These are phyloP conservation scores for Cordyceps tenuipes DNA, from an alignment of 2,329 filamentous ascomycete genomes.

Conservation along the genomic window DNA sequence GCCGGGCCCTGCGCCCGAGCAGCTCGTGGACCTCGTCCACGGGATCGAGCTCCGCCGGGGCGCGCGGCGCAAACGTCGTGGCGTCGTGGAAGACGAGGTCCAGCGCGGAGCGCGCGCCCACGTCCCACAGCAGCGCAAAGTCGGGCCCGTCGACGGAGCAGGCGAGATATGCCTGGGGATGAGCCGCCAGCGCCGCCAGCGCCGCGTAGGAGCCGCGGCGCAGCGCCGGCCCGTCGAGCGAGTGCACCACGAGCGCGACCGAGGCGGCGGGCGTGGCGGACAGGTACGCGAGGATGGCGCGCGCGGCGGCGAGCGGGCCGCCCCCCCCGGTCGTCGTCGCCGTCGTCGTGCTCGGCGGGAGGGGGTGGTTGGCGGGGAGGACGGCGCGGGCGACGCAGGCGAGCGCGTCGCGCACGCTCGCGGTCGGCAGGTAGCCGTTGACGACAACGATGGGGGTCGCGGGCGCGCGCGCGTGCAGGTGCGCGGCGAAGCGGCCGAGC, in stretches of 20 bases:
- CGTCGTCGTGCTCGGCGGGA: too few species aligned
- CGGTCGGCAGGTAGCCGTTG: too few species aligned
- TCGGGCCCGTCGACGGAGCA: slow-evolving; percentile 83
- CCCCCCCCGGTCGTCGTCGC: too few species aligned
- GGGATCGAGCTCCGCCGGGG: slow-evolving; percentile 59
- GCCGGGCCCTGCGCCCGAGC: slow-evolving; percentile 69
- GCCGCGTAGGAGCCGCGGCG: slow-evolving; percentile 43
- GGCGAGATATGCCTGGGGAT: slow-evolving; percentile 62
- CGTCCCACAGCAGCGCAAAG: slow-evolving; percentile 85
- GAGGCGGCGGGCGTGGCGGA: slow-evolving; percentile 48
- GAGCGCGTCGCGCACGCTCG: too few species aligned
- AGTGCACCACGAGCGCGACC: slow-evolving; percentile 72
- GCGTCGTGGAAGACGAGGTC: slow-evolving; percentile 89
- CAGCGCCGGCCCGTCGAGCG: slow-evolving; percentile 79
- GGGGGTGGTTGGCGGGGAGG: too few species aligned
- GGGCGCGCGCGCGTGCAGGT: too few species aligned
- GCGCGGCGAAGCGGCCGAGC: too few species aligned
- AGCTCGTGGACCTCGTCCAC: slow-evolving; percentile 88
- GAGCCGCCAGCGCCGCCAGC: slow-evolving; percentile 67
- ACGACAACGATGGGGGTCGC: too few species aligned
- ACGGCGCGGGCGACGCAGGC: too few species aligned
- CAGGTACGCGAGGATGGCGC: too few species aligned
- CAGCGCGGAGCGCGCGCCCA: slow-evolving; percentile 70
- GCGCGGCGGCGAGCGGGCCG: too few species aligned
- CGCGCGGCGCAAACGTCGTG: slow-evolving; percentile 75